Conservation (phyloP, 129 eudicot genomes). For the Tagetes erecta region DNA sequence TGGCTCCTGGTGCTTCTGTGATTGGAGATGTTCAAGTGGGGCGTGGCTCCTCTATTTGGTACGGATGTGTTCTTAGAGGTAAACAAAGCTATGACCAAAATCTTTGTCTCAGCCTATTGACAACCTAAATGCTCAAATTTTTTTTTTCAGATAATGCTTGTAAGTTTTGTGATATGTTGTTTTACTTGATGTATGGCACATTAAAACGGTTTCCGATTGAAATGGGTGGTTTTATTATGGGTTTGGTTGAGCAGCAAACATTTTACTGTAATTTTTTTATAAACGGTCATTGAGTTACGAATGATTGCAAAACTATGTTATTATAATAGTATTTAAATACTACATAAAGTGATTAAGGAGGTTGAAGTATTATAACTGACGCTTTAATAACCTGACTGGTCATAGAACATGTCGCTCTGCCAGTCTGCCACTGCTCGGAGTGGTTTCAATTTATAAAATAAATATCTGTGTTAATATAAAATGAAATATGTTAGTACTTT, state of each 20-base stretch:
- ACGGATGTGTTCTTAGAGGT: slow-evolving; percentile 97
- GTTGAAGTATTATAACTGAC: background rate
- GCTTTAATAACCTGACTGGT: no score
- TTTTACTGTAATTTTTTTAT: background rate
- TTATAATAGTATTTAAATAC: background rate
- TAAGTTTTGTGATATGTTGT: background rate
- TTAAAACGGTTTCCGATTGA: background rate
- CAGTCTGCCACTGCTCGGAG: no score
- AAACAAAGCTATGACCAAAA: slow-evolving; percentile 22
- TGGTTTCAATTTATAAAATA: no score
- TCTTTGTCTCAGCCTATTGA: background rate
- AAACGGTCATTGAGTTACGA: background rate
- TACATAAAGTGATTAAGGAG: background rate
- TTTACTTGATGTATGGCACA: background rate
- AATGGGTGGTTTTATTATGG: background rate
- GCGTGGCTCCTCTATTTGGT: slow-evolving; percentile 81
- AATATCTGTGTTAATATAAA: no score
- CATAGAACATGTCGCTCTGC: no score
- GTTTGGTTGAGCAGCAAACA: background rate
- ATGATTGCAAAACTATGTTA: background rate
- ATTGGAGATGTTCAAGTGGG: slow-evolving; percentile 90
- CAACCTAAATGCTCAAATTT: background rate
- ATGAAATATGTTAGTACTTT: no score
- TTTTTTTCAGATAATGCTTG: background rate
- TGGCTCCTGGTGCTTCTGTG: slow-evolving; percentile 95